Evolutionary conservation across 163 green algal genomes (phyloP).

Genomic region (Prototheca cutis): DNA sequence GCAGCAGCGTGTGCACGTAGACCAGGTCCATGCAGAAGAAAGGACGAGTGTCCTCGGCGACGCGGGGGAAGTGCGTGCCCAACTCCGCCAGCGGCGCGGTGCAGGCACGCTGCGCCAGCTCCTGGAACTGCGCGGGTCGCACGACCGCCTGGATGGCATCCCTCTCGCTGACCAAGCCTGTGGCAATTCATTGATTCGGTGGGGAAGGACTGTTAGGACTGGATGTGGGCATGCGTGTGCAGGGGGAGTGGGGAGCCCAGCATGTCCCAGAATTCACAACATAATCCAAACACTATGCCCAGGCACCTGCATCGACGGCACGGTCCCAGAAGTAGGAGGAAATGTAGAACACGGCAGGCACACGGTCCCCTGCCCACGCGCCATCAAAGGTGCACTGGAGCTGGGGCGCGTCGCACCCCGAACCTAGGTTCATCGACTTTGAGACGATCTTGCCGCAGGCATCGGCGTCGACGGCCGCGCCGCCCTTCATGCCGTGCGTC

Average conservation of each 20-base stretch:
- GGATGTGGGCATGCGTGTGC: too few species aligned
- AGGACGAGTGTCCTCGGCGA: slow-evolving; percentile 44
- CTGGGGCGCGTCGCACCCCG: slow-evolving; percentile 43
- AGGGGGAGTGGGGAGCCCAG: too few species aligned
- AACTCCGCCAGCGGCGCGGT: slow-evolving; percentile 31
- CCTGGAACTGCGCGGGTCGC: slow-evolving; percentile 52
- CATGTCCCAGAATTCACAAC: too few species aligned
- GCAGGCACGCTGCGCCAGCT: slow-evolving; percentile 61
- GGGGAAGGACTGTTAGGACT: too few species aligned
- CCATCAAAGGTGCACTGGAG: slow-evolving; percentile 72
- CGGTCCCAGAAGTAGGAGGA: slow-evolving; percentile 96
- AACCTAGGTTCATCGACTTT: slow-evolving; percentile 37
- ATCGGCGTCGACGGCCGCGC: neutral
- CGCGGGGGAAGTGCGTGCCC: slow-evolving; percentile 28
- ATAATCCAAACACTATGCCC: neutral
- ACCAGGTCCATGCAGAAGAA: slow-evolving; percentile 93
- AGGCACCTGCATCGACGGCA: slow-evolving; percentile 50
- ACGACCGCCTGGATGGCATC: slow-evolving; percentile 40
- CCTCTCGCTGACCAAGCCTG: slow-evolving; percentile 55
- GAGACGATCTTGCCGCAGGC: slow-evolving; percentile 29
- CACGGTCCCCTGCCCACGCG: slow-evolving; percentile 65
- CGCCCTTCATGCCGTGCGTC: slow-evolving; percentile 25
- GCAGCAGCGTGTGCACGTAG: slow-evolving; percentile 80
- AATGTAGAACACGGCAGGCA: slow-evolving; percentile 74
- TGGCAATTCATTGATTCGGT: too few species aligned